phyloP scores from a whole-genome alignment of 495 filamentous ascomycete genomes.

The Pyrenula massariospora region DNA sequence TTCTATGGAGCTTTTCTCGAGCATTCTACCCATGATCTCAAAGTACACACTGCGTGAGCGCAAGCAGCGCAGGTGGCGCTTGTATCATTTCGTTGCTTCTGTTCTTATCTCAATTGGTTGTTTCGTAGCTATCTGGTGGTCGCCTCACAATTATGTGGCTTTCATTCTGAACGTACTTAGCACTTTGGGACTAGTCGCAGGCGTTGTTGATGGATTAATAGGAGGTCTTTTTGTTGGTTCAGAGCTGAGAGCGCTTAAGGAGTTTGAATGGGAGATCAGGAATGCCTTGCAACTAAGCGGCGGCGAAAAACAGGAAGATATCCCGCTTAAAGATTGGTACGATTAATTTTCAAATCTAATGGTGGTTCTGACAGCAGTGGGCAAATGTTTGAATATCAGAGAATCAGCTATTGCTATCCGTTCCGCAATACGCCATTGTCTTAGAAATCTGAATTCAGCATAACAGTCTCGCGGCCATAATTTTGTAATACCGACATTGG shows the following conservation, averaged over 20 bases:
- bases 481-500: too few relatives aligned
- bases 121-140: constrained; percentile 78
- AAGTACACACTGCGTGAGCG: constrained; percentile 57
- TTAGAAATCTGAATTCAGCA: too few relatives aligned
- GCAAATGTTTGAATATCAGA: too few relatives aligned
- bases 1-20: background rate
- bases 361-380: background rate
- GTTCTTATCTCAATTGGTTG: constrained; percentile 56
- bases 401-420: too few relatives aligned
- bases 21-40: constrained; percentile 55
- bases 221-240: constrained; percentile 74
- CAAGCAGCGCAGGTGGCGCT: constrained; percentile 55
- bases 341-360: too few relatives aligned
- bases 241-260: constrained; percentile 74
- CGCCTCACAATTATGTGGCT: constrained; percentile 52
- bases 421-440: too few relatives aligned
- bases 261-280: constrained; percentile 88
- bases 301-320: background rate
- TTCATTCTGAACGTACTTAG: constrained; percentile 74
- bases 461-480: too few relatives aligned
- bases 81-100: constrained; percentile 59
- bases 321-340: background rate
- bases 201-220: constrained; percentile 73
- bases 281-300: constrained; percentile 13
- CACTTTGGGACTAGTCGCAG: constrained; percentile 61